Conservation (phyloP, 1,284 basidiomycete species). For the Schizophyllum amplum region DNA sequence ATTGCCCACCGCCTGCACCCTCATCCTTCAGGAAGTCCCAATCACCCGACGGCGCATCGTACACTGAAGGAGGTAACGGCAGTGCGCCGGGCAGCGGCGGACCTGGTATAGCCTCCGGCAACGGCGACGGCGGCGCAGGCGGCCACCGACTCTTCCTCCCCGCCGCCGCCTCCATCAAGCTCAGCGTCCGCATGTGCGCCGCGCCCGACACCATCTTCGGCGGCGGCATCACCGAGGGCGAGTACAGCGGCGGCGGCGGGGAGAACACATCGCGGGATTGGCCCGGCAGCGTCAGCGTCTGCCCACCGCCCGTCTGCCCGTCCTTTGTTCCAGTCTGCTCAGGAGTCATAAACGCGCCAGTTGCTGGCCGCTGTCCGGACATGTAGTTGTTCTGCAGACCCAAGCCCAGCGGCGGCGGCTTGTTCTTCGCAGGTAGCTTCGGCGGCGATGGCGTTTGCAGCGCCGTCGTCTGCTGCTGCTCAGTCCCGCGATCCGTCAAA, state of each 20-base stretch:
- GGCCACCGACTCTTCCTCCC: conserved; percentile 40
- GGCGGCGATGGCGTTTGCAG: conserved; percentile 33
- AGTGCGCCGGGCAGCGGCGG: too few species aligned
- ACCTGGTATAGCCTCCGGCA: conserved; percentile 27
- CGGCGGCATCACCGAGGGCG: conserved; percentile 13
- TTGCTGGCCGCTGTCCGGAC: too few species aligned
- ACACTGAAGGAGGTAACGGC: conserved; percentile 27
- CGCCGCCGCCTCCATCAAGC: conserved; percentile 46
- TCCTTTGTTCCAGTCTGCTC: too few species aligned
- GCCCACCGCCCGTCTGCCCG: too few species aligned
- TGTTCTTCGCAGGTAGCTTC: conserved; percentile 30
- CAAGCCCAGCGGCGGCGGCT: background rate
- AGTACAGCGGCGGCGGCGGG: conserved; percentile 8
- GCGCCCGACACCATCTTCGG: conserved; percentile 19
- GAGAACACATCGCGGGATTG: background rate
- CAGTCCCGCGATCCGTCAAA: background rate
- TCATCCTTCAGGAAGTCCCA: conserved; percentile 3
- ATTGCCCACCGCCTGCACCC: conserved; percentile 7
- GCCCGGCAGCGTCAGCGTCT: background rate
- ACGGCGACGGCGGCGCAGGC: conserved; percentile 55
- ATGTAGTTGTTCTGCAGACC: too few species aligned
- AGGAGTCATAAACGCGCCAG: too few species aligned
- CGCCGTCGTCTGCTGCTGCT: conserved; percentile 2
- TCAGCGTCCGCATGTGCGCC: conserved; percentile 45
- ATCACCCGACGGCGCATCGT: conserved; percentile 10